These are phyloP conservation scores for Copromyces sp. DNA, from an alignment of 495 filamentous ascomycete species.

Conservation along the genomic window DNA sequence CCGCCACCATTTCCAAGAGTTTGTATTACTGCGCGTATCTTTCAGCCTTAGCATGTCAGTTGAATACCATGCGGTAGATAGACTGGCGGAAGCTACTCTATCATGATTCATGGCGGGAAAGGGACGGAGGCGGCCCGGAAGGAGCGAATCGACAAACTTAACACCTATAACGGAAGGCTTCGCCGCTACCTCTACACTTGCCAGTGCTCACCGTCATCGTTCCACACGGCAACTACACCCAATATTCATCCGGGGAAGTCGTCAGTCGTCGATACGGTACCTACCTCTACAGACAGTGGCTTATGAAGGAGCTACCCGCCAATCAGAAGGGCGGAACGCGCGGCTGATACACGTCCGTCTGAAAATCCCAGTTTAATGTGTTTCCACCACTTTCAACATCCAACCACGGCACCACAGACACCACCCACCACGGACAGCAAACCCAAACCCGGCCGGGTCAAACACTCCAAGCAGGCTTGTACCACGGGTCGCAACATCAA, in stretches of 20 bases:
- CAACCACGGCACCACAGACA: neutral
- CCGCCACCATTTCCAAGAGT: slow-evolving; percentile 16
- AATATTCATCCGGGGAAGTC: neutral
- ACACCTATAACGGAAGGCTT: neutral
- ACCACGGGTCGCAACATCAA: neutral
- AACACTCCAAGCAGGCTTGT: neutral
- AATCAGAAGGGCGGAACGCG: slow-evolving; percentile 24
- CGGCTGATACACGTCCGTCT: slow-evolving; percentile 20
- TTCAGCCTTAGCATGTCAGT: slow-evolving; percentile 20
- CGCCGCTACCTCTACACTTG: neutral
- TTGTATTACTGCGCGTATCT: slow-evolving; percentile 17
- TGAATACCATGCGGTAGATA: slow-evolving; percentile 18
- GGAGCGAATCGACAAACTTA: neutral
- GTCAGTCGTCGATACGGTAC: no score
- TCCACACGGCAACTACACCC: neutral
- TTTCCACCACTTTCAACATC: slow-evolving; percentile 1
- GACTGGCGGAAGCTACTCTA: neutral
- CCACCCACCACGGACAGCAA: neutral
- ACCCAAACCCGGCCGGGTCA: neutral
- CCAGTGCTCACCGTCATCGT: neutral
- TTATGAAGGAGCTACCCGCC: slow-evolving; percentile 11
- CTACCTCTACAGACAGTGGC: neutral
- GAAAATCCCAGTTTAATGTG: slow-evolving; percentile 23
- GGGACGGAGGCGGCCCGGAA: neutral
- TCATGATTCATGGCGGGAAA: no score